These are phyloP conservation scores for Eragrostis curvula DNA, from an alignment of 176 grass and related monocot genomes.

Conservation along the genomic window DNA sequence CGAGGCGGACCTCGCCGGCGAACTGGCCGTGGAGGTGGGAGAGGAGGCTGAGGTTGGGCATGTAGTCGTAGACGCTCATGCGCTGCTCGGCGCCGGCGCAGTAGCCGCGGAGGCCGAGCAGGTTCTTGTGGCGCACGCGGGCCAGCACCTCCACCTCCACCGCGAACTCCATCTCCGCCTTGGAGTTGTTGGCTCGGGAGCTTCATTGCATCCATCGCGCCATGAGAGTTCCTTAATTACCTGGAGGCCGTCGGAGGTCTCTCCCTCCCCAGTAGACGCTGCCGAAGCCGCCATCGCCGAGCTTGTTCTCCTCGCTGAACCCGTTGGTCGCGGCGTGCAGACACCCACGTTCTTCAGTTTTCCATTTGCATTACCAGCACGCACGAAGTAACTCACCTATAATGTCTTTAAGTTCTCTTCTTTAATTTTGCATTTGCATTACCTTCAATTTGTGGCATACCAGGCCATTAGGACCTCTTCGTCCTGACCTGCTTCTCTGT, in stretches of 20 bases:
- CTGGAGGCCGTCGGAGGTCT: slow-evolving; percentile 66
- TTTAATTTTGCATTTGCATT: too few relatives aligned
- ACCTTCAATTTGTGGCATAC: too few relatives aligned
- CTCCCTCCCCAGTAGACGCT: slow-evolving; percentile 72
- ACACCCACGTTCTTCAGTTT: too few relatives aligned
- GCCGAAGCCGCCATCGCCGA: slow-evolving; percentile 82
- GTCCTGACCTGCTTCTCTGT: too few relatives aligned
- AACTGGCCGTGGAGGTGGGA: slow-evolving; percentile 77
- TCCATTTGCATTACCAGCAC: too few relatives aligned
- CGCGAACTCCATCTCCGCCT: slow-evolving; percentile 86
- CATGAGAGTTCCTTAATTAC: too few relatives aligned
- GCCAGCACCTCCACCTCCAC: slow-evolving; percentile 77
- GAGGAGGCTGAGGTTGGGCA: slow-evolving; percentile 73
- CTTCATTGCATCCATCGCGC: too few relatives aligned
- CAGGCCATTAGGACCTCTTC: too few relatives aligned
- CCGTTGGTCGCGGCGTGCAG: slow-evolving; percentile 64
- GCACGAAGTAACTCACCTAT: too few relatives aligned
- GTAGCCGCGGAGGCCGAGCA: slow-evolving; percentile 69
- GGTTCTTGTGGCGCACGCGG: slow-evolving; percentile 66
- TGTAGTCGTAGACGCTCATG: slow-evolving; percentile 84
- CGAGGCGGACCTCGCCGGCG: slow-evolving; percentile 36
- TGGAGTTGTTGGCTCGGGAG: slow-evolving; percentile 69
- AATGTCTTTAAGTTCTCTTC: too few relatives aligned
- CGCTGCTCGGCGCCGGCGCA: slow-evolving; percentile 57
- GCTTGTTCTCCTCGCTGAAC: slow-evolving; percentile 74